Conservation (phyloP, 306 rosid genomes). For the Mucuna pruriens region DNA sequence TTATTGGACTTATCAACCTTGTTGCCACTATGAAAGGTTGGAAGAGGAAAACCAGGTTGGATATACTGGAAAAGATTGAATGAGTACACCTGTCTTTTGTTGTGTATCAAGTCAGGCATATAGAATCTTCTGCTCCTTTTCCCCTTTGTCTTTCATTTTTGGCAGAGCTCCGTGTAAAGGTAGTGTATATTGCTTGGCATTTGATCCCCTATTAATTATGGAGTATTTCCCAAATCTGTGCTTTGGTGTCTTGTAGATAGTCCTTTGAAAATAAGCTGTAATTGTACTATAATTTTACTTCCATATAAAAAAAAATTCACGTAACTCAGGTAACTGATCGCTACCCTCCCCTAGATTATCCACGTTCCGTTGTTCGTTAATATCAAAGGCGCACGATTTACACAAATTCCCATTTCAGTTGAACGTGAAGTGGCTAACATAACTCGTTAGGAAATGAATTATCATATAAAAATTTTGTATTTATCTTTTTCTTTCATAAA, state of each 20-base stretch:
- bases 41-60: constrained; percentile 97
- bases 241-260: constrained; percentile 50
- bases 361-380: neutral
- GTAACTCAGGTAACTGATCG: neutral
- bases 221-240: constrained; percentile 43
- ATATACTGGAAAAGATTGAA: constrained; percentile 89
- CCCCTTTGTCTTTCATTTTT: constrained; percentile 25
- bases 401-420: neutral
- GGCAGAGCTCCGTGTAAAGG: constrained; percentile 43
- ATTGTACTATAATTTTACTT: constrained; percentile 48
- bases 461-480: neutral
- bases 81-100: constrained; percentile 46
- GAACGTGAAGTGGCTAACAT: neutral
- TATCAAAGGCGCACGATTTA: neutral
- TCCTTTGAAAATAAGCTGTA: constrained; percentile 48
- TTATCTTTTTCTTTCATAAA: neutral
- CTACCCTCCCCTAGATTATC: neutral
- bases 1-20: constrained; percentile 88
- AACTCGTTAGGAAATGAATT: neutral
- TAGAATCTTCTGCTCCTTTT: constrained; percentile 29
- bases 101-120: constrained; percentile 35
- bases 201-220: constrained; percentile 39
- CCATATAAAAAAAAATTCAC: neutral
- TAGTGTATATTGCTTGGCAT: constrained; percentile 54
- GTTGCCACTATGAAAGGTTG: constrained; percentile 97